Base-by-base conservation (phyloP, 805 yeast species). In the Monosporozyma solicola region DNA sequence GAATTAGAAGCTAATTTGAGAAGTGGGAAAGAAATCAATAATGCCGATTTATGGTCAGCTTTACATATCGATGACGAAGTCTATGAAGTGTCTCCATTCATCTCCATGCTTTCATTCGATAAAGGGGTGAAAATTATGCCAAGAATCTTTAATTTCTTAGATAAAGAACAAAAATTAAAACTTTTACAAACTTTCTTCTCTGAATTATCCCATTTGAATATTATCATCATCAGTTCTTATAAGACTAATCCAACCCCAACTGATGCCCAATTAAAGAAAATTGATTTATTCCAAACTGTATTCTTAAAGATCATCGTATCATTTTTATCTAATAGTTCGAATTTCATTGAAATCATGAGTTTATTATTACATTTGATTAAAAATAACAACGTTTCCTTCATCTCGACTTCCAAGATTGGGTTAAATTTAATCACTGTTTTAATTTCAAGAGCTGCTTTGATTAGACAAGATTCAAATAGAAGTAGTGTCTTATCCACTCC, bases 111-210 rank as follows among this genome's bases (percentile, higher is more conserved):
- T 58, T 80, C 87, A 29, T 86, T 84, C 65, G 87, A 87, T 61
- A 92, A 92, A 71, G 94, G 95, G 53, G 82, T 89, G 74, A 91
- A 89, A 69, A 79, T 89, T 39, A 83, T 92, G 73, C 90, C 94
- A 50, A 83, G 99, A 71, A 78, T 88, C 55, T 89, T 89, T 75
- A 86, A 88, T 64, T 87, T 90, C 68, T 75, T 92, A 63, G 73
- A 80, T 43, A 77, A 84, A 59, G 88, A 85, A 59, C 92, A 88
- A 65, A 82, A 87, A 59, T 74, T 87, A 56, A 84, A 91, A 37
- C 75, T 88, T 53, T 79, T 88, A 52, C 87, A 91, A 49, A 79
- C 87, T 51, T 74, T 92, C 41, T 85, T 89, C 75, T 83, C 86
- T 45, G 85, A 89, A 65, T 74, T 92, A 62, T 89, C 87, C 55